phyloP scores from a whole-genome alignment of 805 yeast species.

The Starmerella bacillaris region DNA sequence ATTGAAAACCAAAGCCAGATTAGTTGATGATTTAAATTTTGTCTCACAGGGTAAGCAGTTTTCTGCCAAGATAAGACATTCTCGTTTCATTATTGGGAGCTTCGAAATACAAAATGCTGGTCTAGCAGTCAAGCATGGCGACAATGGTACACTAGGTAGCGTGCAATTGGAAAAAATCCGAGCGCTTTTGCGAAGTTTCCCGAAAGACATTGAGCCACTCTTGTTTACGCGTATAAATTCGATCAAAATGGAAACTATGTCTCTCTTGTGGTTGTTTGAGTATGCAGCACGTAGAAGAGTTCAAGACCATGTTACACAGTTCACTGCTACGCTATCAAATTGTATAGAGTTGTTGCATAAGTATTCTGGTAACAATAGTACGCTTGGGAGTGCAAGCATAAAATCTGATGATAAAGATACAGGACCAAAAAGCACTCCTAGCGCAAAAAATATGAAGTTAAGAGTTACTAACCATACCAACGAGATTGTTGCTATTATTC shows the following conservation, averaged over 20 bases:
- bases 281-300: constrained; percentile 6
- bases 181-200: not conserved
- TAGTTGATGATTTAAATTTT: constrained; percentile 11
- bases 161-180: constrained; percentile 1
- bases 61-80: constrained; percentile 3
- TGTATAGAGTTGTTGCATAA: not conserved
- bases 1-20: constrained; percentile 5
- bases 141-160: constrained; percentile 1
- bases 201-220: not conserved
- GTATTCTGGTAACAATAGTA: no score
- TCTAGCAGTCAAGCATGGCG: not conserved
- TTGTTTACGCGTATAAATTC: constrained; percentile 4
- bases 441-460: no score
- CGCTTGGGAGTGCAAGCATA: no score
- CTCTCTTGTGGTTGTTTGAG: constrained; percentile 15
- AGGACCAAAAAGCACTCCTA: not conserved
- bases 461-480: not conserved
- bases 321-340: not conserved
- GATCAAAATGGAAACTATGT: constrained; percentile 13
- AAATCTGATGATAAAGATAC: not conserved
- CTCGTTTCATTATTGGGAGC: constrained; percentile 3
- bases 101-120: constrained; percentile 3
- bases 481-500: constrained; percentile 7
- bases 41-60: constrained; percentile 8
- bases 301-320: not conserved